Conservation (phyloP, 148 eudicot species). For the Diospyros lotus region DNA sequence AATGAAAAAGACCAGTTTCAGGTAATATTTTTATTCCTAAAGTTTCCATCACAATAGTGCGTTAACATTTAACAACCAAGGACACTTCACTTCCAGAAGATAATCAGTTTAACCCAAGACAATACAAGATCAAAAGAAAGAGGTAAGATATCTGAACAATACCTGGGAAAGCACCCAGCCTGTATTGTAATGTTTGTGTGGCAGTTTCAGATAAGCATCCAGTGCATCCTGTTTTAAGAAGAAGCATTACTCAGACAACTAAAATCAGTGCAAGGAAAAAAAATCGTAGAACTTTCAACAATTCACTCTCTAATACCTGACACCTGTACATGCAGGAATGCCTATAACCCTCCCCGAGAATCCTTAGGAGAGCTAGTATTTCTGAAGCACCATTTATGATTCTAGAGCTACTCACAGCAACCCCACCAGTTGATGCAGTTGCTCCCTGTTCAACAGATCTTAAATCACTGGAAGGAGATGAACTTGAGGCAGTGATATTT, state of each 20-base stretch:
- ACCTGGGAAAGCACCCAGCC: conserved; percentile 99
- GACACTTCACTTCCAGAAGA: neutral
- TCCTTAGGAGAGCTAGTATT: conserved; percentile 61
- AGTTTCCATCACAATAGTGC: neutral
- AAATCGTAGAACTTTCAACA: neutral
- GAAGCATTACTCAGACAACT: conserved; percentile 8
- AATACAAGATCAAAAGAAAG: neutral
- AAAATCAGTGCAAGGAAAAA: conserved; percentile 15
- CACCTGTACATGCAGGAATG: conserved; percentile 79
- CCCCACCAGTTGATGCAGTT: conserved; percentile 29
- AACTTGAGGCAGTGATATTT: conserved; percentile 37
- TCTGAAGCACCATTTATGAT: conserved; percentile 63
- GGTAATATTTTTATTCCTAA: too few relatives aligned
- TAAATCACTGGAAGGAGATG: conserved; percentile 52
- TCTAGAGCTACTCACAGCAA: conserved; percentile 44
- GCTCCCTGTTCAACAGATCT: conserved; percentile 53
- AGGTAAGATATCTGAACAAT: conserved; percentile 7
- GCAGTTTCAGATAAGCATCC: conserved; percentile 69
- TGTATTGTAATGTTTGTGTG: conserved; percentile 79
- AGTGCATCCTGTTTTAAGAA: conserved; percentile 71
- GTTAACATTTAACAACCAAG: neutral
- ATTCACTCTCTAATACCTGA: conserved; percentile 52
- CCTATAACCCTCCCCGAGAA: conserved; percentile 86
- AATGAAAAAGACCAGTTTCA: neutral
- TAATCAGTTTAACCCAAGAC: neutral